Conservation (phyloP, 2,329 filamentous ascomycete species). For the Shiraia sp. region DNA sequence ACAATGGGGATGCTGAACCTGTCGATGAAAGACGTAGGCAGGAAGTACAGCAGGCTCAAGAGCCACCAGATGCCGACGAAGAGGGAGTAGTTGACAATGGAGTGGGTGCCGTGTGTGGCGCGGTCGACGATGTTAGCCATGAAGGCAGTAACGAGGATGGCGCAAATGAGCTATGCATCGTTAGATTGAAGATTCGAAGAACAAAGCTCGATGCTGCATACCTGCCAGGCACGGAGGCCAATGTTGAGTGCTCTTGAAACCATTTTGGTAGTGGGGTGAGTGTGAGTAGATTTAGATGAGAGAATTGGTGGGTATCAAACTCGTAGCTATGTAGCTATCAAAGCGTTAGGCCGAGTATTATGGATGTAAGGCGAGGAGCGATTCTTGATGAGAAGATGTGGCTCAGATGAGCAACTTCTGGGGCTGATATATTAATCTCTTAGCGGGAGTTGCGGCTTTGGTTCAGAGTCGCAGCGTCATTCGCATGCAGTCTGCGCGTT, state of each 20-base stretch:
- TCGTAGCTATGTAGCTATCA: constrained; percentile 5
- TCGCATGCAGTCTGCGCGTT: constrained; percentile 6
- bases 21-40: constrained; percentile 60
- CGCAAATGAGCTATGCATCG: constrained; percentile 58
- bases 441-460: constrained; percentile 25
- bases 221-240: constrained; percentile 48
- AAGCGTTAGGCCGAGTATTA: constrained; percentile 15
- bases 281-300: constrained; percentile 5
- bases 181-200: neutral
- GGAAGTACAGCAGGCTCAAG: constrained; percentile 66
- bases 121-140: constrained; percentile 65
- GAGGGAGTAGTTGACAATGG: constrained; percentile 65
- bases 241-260: constrained; percentile 46
- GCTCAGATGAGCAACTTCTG: neutral
- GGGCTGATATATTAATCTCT: constrained; percentile 14
- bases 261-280: constrained; percentile 35
- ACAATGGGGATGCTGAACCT: constrained; percentile 57
- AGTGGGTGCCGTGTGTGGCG: constrained; percentile 57
- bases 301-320: neutral
- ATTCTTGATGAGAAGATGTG: constrained; percentile 6
- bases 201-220: constrained; percentile 21
- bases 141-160: constrained; percentile 63
- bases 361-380: constrained; percentile 1
- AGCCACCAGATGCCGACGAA: constrained; percentile 70
- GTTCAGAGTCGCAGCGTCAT: constrained; percentile 19